Conservation (phyloP, 2,329 filamentous ascomycete species). For the Hymenoscyphus repandus region DNA sequence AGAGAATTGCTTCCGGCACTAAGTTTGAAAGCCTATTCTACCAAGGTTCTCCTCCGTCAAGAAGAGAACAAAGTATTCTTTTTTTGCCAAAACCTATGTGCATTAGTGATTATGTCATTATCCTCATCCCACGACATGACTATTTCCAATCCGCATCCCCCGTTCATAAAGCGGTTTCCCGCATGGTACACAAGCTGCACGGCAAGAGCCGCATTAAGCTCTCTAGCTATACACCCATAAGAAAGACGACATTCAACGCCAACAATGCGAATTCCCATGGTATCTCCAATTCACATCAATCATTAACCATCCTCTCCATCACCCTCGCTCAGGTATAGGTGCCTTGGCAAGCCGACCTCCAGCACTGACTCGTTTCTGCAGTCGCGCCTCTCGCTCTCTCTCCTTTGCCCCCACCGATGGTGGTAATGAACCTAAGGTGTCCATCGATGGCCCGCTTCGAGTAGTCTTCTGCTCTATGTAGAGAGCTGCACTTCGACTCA, state of each 20-base stretch:
- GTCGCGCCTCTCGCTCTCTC: conserved; percentile 59
- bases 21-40: too few relatives aligned
- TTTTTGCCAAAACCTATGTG: background rate
- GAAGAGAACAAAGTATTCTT: background rate
- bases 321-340: conserved; percentile 29
- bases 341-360: conserved; percentile 60
- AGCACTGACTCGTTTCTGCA: conserved; percentile 76
- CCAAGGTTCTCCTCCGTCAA: background rate
- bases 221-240: conserved; percentile 16
- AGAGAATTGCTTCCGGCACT: too few relatives aligned
- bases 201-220: background rate
- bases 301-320: conserved; percentile 14
- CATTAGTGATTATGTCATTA: conserved; percentile 5
- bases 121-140: background rate
- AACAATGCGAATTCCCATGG: conserved; percentile 28
- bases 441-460: conserved; percentile 39
- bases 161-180: background rate
- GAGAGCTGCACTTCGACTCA: conserved; percentile 72
- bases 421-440: conserved; percentile 59
- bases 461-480: conserved; percentile 78
- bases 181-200: background rate
- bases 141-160: conserved; percentile 6
- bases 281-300: conserved; percentile 29
- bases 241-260: conserved; percentile 25
- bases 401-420: conserved; percentile 47